Evolutionary conservation across 148 eudicot genomes (phyloP).

Genomic region (Oxyria digyna): DNA sequence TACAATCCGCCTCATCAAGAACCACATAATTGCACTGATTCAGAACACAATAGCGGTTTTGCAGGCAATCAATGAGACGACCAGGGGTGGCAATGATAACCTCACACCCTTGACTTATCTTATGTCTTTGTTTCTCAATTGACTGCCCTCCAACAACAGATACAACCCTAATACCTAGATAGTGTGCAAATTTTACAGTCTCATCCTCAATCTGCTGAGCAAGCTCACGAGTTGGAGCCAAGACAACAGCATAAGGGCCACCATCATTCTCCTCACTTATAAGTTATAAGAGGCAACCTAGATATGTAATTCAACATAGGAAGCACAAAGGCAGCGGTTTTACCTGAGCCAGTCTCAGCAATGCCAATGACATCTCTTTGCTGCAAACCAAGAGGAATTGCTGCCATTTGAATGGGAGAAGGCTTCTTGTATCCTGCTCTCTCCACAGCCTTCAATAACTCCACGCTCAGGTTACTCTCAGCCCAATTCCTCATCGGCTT

Average conservation of each 20-base stretch:
- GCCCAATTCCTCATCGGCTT: conserved; percentile 75
- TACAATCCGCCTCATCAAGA: conserved; percentile 77
- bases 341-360: too few relatives aligned
- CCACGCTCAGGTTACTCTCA: conserved; percentile 53
- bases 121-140: conserved; percentile 79
- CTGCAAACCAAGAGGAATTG: conserved; percentile 56
- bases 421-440: conserved; percentile 48
- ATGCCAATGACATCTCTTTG: conserved; percentile 52
- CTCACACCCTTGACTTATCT: conserved; percentile 78
- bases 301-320: too few relatives aligned
- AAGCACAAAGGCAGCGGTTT: too few relatives aligned
- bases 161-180: conserved; percentile 65
- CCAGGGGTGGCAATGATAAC: conserved; percentile 85
- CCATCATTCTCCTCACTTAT: conserved; percentile 52
- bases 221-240: conserved; percentile 89
- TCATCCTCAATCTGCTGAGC: conserved; percentile 86
- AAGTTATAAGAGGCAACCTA: conserved; percentile 42
- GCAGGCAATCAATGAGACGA: conserved; percentile 63
- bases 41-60: conserved; percentile 50
- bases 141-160: conserved; percentile 85
- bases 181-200: conserved; percentile 67
- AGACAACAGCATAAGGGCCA: conserved; percentile 85
- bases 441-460: conserved; percentile 64
- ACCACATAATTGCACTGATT: conserved; percentile 86
- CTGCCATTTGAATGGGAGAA: conserved; percentile 55